A percentile compares a stretch with the other conserved stretches of the same genome.
Evolutionary conservation across 139 green algal species (phyloP).

Genomic region (Chlorella sorokiniana): DNA sequence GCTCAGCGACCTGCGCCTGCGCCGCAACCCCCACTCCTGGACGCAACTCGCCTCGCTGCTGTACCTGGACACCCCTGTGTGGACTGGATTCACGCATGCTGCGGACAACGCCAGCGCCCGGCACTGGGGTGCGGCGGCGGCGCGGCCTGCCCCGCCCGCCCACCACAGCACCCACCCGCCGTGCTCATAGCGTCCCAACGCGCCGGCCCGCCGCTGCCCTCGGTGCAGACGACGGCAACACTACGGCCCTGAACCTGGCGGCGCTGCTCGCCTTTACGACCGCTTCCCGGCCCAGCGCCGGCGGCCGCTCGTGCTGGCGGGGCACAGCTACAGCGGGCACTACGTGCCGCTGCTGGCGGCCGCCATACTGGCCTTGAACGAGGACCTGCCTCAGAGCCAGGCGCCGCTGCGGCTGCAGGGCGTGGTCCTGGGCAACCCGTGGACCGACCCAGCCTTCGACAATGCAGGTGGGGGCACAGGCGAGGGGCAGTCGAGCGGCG

Average conservation of each 20-base stretch:
- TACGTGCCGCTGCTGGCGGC: background rate
- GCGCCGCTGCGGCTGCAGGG: background rate
- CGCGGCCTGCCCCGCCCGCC: no score
- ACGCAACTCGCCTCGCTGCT: background rate
- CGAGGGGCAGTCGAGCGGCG: no score
- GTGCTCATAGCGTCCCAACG: no score
- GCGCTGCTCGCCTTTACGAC: constrained; percentile 5
- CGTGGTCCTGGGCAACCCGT: background rate
- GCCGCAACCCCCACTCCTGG: background rate
- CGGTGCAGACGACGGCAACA: constrained; percentile 6
- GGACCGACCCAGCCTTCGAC: background rate
- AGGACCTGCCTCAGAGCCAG: background rate
- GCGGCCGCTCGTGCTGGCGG: background rate
- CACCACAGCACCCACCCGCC: no score
- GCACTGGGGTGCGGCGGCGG: background rate
- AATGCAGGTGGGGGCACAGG: background rate
- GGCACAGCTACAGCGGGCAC: background rate
- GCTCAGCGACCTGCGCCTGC: background rate
- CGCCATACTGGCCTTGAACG: background rate
- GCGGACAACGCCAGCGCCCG: background rate
- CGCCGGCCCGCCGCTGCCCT: no score
- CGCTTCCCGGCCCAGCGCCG: background rate
- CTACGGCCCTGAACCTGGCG: background rate
- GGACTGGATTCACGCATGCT: background rate
- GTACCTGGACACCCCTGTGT: background rate